These are phyloP conservation scores for Oryza brachyantha DNA, from an alignment of 176 grass and related monocot genomes.

Conservation along the genomic window DNA sequence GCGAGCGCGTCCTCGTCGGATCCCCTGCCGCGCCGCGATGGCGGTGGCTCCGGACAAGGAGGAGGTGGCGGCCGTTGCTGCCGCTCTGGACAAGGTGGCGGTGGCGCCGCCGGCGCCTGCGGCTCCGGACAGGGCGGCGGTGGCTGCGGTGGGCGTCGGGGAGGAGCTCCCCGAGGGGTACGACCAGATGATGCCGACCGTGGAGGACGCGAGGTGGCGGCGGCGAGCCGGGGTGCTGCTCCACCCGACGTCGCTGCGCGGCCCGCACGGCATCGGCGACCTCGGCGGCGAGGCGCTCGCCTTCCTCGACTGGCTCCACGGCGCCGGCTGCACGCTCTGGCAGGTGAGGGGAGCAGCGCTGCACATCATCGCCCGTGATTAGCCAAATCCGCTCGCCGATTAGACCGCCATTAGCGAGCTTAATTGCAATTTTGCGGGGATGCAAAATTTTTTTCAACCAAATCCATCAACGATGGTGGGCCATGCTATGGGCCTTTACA, in stretches of 20 bases:
- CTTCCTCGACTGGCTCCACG: slow-evolving; percentile 76
- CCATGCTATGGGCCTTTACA: not conserved
- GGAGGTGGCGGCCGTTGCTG: not conserved
- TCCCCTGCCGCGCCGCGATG: slow-evolving; percentile 23
- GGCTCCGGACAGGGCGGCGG: not conserved
- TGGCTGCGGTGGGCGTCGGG: slow-evolving; percentile 37
- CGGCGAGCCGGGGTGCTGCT: slow-evolving; percentile 71
- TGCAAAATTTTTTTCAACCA: too few relatives aligned
- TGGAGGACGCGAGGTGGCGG: slow-evolving; percentile 43
- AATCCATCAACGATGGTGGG: not conserved
- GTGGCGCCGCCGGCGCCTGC: too few relatives aligned
- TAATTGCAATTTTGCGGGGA: not conserved
- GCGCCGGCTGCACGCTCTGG: slow-evolving; percentile 75
- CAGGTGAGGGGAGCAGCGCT: slow-evolving; percentile 58
- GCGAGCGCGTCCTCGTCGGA: not conserved
- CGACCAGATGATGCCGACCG: slow-evolving; percentile 50
- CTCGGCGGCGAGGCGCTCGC: slow-evolving; percentile 61
- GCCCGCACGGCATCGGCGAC: slow-evolving; percentile 77
- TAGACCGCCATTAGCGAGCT: slow-evolving; percentile 1
- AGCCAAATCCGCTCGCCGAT: not conserved
- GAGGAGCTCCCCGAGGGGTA: slow-evolving; percentile 71
- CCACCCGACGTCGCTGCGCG: slow-evolving; percentile 73
- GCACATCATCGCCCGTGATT: not conserved
- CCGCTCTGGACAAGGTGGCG: not conserved
- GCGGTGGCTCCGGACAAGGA: not conserved